Conservation (phyloP, 2,329 filamentous ascomycete genomes). For the Neofusicoccum ribis region DNA sequence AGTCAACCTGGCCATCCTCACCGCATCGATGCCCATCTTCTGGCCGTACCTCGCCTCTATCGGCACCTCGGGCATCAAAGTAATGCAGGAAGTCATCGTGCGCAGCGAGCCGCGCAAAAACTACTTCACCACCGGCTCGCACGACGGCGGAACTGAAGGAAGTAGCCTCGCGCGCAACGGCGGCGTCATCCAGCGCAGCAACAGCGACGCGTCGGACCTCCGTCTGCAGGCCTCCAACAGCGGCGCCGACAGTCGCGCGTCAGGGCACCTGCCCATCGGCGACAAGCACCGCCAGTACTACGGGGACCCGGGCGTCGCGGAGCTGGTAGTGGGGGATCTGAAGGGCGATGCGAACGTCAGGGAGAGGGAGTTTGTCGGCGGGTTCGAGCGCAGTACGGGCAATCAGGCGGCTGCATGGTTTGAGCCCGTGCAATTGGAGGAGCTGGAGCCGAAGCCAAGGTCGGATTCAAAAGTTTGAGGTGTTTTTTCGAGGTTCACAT, state of each 20-base stretch:
- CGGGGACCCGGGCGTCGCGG: not conserved
- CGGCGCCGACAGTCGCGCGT: not conserved
- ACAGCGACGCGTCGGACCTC: not conserved
- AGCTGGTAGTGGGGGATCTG: slow-evolving; percentile 11
- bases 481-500: too few relatives aligned
- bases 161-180: not conserved
- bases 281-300: slow-evolving; percentile 12
- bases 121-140: not conserved
- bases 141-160: not conserved
- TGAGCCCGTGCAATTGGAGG: slow-evolving; percentile 14
- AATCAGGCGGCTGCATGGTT: slow-evolving; percentile 16
- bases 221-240: not conserved
- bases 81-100: slow-evolving; percentile 19
- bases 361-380: not conserved
- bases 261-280: not conserved
- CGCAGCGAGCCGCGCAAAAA: slow-evolving; percentile 13
- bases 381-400: not conserved
- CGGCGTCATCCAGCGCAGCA: not conserved
- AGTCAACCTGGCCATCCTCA: slow-evolving; percentile 25
- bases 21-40: slow-evolving; percentile 26
- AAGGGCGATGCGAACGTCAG: not conserved
- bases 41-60: slow-evolving; percentile 23
- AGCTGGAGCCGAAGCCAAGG: not conserved
- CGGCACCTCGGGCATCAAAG: not conserved
- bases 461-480: not conserved